phyloP scores from a whole-genome alignment of 352 stramenopile genomes.

The Pythium sukuiense region DNA sequence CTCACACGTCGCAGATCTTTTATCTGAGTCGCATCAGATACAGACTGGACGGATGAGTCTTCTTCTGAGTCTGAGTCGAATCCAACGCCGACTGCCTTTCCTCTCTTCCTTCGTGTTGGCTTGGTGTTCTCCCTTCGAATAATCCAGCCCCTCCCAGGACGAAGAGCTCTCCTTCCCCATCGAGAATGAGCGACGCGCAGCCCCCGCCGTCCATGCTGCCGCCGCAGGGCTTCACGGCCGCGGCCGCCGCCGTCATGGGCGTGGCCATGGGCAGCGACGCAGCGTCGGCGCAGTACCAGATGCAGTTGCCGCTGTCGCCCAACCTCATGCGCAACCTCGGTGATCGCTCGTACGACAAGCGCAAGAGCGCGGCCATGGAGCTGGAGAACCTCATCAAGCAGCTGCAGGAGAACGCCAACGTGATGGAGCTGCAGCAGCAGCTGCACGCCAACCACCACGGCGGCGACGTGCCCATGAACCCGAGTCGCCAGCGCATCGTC shows the following conservation, averaged over 20 bases:
- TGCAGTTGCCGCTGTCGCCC: slow-evolving; percentile 72
- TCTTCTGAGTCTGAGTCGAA: slow-evolving; percentile 13
- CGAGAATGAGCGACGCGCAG: slow-evolving; percentile 19
- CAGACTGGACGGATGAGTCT: slow-evolving; percentile 7
- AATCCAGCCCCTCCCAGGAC: neutral
- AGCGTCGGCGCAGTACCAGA: slow-evolving; percentile 35
- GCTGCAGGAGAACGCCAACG: slow-evolving; percentile 93
- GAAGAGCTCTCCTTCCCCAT: neutral
- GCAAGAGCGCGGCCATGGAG: slow-evolving; percentile 98
- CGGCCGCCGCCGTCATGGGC: slow-evolving; percentile 62
- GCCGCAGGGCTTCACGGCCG: slow-evolving; percentile 30
- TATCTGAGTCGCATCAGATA: slow-evolving; percentile 5
- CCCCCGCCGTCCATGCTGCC: slow-evolving; percentile 17
- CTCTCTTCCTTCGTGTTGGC: neutral
- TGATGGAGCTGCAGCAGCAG: slow-evolving; percentile 63
- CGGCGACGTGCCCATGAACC: slow-evolving; percentile 34
- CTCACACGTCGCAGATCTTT: slow-evolving; percentile 1
- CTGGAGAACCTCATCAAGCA: slow-evolving; percentile 98
- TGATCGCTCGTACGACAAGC: slow-evolving; percentile 99
- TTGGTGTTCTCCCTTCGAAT: neutral
- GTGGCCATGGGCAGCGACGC: slow-evolving; percentile 45
- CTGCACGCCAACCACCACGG: slow-evolving; percentile 31
- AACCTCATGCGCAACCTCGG: slow-evolving; percentile 91
- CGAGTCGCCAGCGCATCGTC: slow-evolving; percentile 81
- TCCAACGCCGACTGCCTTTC: neutral